These are phyloP conservation scores for Myriangium duriaei DNA, from an alignment of 2,329 filamentous ascomycete genomes.

Conservation along the genomic window DNA sequence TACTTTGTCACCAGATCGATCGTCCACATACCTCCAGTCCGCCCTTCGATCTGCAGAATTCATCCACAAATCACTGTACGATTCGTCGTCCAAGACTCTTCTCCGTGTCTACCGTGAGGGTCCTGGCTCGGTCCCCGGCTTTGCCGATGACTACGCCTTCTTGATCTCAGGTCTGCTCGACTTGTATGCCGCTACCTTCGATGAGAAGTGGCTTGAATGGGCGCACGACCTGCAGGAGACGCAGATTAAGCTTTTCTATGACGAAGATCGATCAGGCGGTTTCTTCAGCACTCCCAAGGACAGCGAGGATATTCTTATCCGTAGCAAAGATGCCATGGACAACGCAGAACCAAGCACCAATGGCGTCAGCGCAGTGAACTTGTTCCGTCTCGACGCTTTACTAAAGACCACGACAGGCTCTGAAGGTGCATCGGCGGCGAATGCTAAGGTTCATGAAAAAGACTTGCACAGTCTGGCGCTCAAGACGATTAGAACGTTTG, in stretches of 20 bases:
- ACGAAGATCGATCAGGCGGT: constrained; percentile 40
- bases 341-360: constrained; percentile 83
- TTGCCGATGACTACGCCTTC: constrained; percentile 93
- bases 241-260: constrained; percentile 69
- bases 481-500: constrained; percentile 72
- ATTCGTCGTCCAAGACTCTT: constrained; percentile 47
- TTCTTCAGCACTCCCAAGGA: constrained; percentile 60
- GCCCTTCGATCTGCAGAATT: constrained; percentile 60
- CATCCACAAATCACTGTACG: constrained; percentile 62
- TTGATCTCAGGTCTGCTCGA: constrained; percentile 71
- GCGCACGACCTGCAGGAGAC: constrained; percentile 68
- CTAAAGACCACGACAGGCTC: constrained; percentile 29
- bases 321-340: constrained; percentile 92
- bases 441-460: background rate
- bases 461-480: constrained; percentile 49
- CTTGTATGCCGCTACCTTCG: constrained; percentile 70
- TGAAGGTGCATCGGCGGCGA: background rate
- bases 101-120: constrained; percentile 63
- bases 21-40: constrained; percentile 42
- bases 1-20: constrained; percentile 39
- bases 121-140: constrained; percentile 54
- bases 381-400: constrained; percentile 66
- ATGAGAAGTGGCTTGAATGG: constrained; percentile 64
- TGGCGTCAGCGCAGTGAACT: constrained; percentile 70
- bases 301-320: constrained; percentile 61